Conservation (phyloP, 106 monocot species). For the Dactylorhiza incarnata region DNA sequence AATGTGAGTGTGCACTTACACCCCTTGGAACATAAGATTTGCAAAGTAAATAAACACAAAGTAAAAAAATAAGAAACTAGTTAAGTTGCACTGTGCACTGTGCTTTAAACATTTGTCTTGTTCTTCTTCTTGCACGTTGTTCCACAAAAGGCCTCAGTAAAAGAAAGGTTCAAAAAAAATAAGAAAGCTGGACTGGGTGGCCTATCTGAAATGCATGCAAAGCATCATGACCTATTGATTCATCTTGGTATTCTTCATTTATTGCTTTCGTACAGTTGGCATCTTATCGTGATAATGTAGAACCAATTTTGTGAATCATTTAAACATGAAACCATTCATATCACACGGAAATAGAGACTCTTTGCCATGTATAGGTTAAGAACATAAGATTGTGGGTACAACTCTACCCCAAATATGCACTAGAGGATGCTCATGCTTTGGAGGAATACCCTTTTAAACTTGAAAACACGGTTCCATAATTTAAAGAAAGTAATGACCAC, state of each 20-base stretch:
- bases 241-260: neutral
- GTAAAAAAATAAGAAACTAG: no score
- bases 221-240: neutral
- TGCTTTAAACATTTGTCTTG: no score
- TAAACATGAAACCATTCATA: neutral
- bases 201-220: neutral
- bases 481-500: no score
- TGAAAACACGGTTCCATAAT: neutral
- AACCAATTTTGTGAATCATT: neutral
- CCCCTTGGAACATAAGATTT: no score
- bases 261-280: neutral
- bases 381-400: neutral
- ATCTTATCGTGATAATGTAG: neutral
- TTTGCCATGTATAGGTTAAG: neutral
- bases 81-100: no score
- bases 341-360: neutral
- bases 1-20: no score
- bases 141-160: neutral
- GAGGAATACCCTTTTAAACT: neutral
- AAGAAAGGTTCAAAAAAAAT: neutral
- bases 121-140: no score
- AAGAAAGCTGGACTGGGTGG: neutral
- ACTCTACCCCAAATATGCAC: neutral
- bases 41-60: no score
- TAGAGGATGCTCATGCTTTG: neutral